These are phyloP conservation scores for Auriscalpium vulgare DNA, from an alignment of 768 basidiomycete genomes.

Conservation along the genomic window DNA sequence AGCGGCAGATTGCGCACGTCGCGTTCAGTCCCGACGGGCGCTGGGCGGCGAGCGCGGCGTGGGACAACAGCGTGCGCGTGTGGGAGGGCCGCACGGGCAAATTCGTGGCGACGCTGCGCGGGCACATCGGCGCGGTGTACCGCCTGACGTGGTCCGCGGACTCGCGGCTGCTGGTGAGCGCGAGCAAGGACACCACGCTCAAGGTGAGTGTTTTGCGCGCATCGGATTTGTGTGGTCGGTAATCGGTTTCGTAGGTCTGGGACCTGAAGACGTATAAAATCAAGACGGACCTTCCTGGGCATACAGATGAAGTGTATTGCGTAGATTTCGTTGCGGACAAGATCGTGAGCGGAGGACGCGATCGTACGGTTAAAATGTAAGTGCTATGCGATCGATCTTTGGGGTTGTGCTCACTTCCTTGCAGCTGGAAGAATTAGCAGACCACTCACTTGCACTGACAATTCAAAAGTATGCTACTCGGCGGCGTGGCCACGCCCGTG, in stretches of 20 bases:
- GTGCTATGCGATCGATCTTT: constrained; percentile 20
- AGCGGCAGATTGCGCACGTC: constrained; percentile 89
- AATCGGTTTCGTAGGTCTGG: constrained; percentile 66
- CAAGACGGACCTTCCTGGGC: constrained; percentile 88
- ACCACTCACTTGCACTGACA: no score
- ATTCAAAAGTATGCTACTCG: no score
- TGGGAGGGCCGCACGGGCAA: constrained; percentile 86
- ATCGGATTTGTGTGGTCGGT: background rate
- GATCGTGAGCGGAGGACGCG: constrained; percentile 94
- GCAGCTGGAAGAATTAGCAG: constrained; percentile 20
- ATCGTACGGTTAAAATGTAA: constrained; percentile 89
- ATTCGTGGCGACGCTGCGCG: constrained; percentile 84
- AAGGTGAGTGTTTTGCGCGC: constrained; percentile 49
- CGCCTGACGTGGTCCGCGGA: constrained; percentile 94
- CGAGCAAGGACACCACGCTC: constrained; percentile 92
- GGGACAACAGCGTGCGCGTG: constrained; percentile 83
- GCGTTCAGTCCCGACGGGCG: constrained; percentile 92
- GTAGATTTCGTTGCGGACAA: constrained; percentile 99
- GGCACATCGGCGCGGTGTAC: constrained; percentile 93
- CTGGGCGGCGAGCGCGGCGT: constrained; percentile 86
- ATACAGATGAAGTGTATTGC: constrained; percentile 97
- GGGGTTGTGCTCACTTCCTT: background rate
- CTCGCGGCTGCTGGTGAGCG: constrained; percentile 84
- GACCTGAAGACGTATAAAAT: constrained; percentile 95
- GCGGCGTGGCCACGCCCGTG: no score